Evolutionary conservation across 1,284 basidiomycete species (phyloP).

Genomic region (Cystobasidium slooffiae): DNA sequence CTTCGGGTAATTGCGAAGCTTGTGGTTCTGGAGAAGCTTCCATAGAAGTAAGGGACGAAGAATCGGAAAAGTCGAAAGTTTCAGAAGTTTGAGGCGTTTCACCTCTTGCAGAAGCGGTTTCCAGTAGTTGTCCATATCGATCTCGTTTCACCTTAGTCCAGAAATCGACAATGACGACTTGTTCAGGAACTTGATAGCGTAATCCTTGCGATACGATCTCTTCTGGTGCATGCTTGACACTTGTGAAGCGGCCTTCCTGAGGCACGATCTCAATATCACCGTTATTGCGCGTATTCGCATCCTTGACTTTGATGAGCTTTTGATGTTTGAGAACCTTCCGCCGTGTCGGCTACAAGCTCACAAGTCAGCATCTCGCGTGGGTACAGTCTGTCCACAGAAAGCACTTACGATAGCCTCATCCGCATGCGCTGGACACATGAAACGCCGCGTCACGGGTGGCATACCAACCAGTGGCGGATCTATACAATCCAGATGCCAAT

Average conservation of each 20-base stretch:
- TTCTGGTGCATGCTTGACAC: conserved; percentile 56
- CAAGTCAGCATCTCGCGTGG: neutral
- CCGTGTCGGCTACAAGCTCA: conserved; percentile 53
- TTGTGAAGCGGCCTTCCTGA: conserved; percentile 60
- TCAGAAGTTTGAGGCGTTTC: conserved; percentile 23
- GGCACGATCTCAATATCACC: conserved; percentile 88
- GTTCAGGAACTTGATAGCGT: conserved; percentile 90
- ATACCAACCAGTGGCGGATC: conserved; percentile 84
- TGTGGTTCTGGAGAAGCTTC: conserved; percentile 34
- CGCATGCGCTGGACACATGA: conserved; percentile 98
- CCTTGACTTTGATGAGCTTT: conserved; percentile 70
- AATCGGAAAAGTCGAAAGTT: conserved; percentile 41
- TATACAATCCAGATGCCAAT: conserved; percentile 97
- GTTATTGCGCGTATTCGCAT: conserved; percentile 77
- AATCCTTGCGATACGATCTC: conserved; percentile 64
- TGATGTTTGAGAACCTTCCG: conserved; percentile 73
- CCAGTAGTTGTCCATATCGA: conserved; percentile 34
- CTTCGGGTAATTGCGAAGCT: neutral
- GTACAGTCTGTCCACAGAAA: conserved; percentile 26
- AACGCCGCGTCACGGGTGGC: conserved; percentile 86
- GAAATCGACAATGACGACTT: conserved; percentile 88
- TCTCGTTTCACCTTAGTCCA: conserved; percentile 71
- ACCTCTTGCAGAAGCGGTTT: conserved; percentile 6
- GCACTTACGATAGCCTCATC: conserved; percentile 67
- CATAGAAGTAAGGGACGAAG: conserved; percentile 40